Base-by-base conservation (phyloP, 2,329 filamentous ascomycete genomes). In the Macrophomina tecta region DNA sequence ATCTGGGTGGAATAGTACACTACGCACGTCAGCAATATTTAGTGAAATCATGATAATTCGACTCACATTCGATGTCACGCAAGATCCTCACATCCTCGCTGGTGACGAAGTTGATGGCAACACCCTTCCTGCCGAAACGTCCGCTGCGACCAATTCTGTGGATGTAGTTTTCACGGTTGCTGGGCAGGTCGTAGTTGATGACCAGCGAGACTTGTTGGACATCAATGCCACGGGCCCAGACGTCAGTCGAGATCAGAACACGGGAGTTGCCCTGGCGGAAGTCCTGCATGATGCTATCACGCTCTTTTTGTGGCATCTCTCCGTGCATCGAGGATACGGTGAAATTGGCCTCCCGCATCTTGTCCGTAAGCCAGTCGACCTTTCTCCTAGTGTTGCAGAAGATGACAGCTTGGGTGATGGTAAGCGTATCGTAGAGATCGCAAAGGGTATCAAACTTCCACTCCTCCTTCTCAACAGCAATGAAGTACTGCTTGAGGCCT, bases 361-460 rank as follows among this genome's bases (percentile, higher is more conserved):
- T 99, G 83, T 99, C 95, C 4, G 95, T 98, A 68, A 99, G 84
- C 95, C 95, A 99, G 80, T 99, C 95, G 64, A 99, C 95, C 91
- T 99, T 99, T 80, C 95, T 89, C 72, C 95, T 90, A 6, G 95
- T 99, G 82, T 99, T 99, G 87, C 95, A 99, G 86, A 99, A 99
- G 79, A 99, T 99, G 79, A 99, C 95, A 53, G 95, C 95, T 83
- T 98, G 95, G 16, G 95, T 98, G 77, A 99, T 98, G 65, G 95
- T 99, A 52, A 99, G 87, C 12, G 95, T 98, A 79, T 99, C 95
- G 86, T 99, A 99, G 67, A 99, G 90, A 82, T 99, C 95, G 81
- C 93, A 98, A 4, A 99, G 89, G 2, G 95, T 99, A 79, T 99
- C 95, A 73, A 99, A 97, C 81, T 99, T 99, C 95, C 95, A 99